These are phyloP conservation scores for Micractinium sp. DNA, from an alignment of 139 green algal genomes.

Conservation along the genomic window DNA sequence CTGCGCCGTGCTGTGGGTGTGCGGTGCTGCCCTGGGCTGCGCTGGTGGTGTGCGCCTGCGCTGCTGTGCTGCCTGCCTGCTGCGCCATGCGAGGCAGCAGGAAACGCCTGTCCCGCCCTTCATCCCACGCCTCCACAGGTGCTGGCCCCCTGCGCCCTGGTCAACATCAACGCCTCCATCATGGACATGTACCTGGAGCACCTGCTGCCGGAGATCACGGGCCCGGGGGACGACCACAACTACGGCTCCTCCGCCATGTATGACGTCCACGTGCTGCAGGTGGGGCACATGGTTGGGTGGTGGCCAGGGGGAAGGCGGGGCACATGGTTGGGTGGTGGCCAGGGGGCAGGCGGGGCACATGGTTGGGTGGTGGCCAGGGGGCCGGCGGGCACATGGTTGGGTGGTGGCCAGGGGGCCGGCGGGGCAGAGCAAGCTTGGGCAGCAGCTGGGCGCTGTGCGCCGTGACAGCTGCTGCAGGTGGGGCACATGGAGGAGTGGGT, in stretches of 20 bases:
- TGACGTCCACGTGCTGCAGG: conserved; percentile 59
- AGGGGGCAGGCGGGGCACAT: conserved; percentile 30
- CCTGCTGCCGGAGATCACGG: conserved; percentile 78
- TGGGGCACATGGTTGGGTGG: background rate
- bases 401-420: background rate
- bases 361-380: background rate
- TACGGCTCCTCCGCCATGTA: conserved; percentile 88
- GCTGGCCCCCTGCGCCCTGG: conserved; percentile 68
- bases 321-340: background rate
- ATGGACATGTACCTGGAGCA: conserved; percentile 86
- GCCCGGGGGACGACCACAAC: conserved; percentile 93
- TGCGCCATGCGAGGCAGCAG: no score
- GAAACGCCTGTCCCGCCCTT: background rate
- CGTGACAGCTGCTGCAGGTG: background rate
- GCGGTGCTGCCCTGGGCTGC: no score
- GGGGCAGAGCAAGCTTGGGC: background rate
- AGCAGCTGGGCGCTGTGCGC: no score
- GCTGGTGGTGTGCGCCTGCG: no score
- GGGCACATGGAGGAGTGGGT: no score
- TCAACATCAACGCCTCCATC: conserved; percentile 95
- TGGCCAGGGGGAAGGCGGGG: conserved; percentile 39
- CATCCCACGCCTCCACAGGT: conserved; percentile 46
- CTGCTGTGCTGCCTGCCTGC: no score
- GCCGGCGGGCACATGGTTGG: background rate
- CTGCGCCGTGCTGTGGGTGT: no score